Conservation (phyloP, 2,329 filamentous ascomycete species). For the Botrytis paeoniae region DNA sequence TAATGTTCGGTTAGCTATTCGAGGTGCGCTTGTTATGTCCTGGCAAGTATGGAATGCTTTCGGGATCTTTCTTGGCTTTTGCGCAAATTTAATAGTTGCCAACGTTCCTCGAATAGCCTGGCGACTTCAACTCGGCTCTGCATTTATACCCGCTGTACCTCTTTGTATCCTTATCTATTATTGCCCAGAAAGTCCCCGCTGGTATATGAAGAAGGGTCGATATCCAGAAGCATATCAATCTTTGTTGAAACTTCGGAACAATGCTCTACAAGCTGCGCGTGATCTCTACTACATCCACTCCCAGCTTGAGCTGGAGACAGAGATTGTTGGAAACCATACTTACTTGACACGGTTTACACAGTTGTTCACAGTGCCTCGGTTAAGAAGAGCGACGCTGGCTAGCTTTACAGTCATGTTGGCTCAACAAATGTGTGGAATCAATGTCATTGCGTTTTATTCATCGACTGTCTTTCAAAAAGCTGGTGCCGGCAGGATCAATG, state of each 20-base stretch:
- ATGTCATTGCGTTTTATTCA: conserved; percentile 72
- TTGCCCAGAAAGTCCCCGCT: conserved; percentile 63
- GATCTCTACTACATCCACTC: conserved; percentile 60
- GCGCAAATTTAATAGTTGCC: conserved; percentile 62
- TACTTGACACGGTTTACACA: conserved; percentile 56
- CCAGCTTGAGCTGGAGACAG: conserved; percentile 48
- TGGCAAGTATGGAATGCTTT: conserved; percentile 54
- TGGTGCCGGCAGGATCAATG: conserved; percentile 50
- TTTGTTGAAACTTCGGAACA: conserved; percentile 55
- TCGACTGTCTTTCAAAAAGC: conserved; percentile 61
- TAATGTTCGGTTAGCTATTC: conserved; percentile 35
- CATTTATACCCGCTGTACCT: conserved; percentile 63
- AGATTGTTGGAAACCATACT: conserved; percentile 35
- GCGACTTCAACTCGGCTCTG: conserved; percentile 62
- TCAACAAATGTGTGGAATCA: conserved; percentile 40
- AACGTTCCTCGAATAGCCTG: conserved; percentile 56
- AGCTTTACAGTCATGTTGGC: conserved; percentile 64
- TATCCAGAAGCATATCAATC: conserved; percentile 55
- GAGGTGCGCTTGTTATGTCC: conserved; percentile 54
- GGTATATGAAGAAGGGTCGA: conserved; percentile 61
- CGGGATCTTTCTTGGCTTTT: conserved; percentile 66
- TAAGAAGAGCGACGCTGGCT: conserved; percentile 70
- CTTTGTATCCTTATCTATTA: conserved; percentile 55
- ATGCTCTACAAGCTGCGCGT: conserved; percentile 56
- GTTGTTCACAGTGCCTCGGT: conserved; percentile 65